A percentile compares a stretch with the other conserved stretches of the same genome.
These are phyloP conservation scores for Pseudotulostoma volvatum DNA, from an alignment of 495 filamentous ascomycete species.

Conservation along the genomic window DNA sequence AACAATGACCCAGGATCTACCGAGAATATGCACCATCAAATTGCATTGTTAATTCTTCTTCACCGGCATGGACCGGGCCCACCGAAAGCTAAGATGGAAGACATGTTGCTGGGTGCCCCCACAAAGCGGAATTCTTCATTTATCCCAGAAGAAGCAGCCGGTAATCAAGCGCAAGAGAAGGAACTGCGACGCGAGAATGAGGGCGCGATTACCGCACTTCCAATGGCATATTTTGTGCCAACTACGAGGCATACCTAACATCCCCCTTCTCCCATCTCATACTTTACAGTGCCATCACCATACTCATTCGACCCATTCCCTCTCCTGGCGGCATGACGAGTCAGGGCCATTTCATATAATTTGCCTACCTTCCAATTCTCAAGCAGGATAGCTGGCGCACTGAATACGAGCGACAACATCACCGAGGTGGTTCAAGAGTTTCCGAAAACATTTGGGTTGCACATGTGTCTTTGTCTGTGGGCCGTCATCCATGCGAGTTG, in stretches of 20 bases:
- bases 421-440: conserved; percentile 67
- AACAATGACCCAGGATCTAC: conserved; percentile 82
- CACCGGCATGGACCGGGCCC: conserved; percentile 28
- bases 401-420: conserved; percentile 84
- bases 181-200: conserved; percentile 74
- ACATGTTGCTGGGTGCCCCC: conserved; percentile 62
- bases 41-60: conserved; percentile 89
- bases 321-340: too few species aligned
- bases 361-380: conserved; percentile 57
- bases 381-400: conserved; percentile 72
- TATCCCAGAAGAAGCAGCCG: conserved; percentile 63
- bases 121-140: conserved; percentile 66
- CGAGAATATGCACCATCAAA: conserved; percentile 69
- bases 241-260: conserved; percentile 10
- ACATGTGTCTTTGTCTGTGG: conserved; percentile 93
- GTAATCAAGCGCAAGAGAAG: conserved; percentile 60
- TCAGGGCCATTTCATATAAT: conserved; percentile 72
- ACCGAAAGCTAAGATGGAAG: conserved; percentile 72
- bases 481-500: conserved; percentile 69
- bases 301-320: too few species aligned
- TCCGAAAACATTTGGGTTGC: conserved; percentile 65
- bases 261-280: conserved; percentile 7
- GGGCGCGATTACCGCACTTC: conserved; percentile 70
- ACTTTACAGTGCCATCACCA: too few species aligned
- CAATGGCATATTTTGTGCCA: conserved; percentile 31